phyloP scores from a whole-genome alignment of 108 stramenopile species.

The Schizochytrium sp. region DNA sequence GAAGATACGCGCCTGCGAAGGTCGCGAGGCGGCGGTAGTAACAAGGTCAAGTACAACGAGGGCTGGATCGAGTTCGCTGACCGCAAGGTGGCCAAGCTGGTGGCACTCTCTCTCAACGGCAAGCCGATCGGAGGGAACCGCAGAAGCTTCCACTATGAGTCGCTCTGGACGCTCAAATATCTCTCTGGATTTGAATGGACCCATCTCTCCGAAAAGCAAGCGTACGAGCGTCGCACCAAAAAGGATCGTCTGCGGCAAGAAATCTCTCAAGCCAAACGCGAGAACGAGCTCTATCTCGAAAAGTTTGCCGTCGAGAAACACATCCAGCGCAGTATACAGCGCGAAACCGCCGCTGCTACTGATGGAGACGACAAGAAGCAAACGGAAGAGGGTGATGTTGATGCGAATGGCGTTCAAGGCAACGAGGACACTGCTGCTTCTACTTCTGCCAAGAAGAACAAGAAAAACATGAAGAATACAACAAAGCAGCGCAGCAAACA shows the following conservation, averaged over 20 bases:
- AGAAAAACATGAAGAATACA: not conserved
- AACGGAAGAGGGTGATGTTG: not conserved
- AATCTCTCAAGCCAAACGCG: constrained; percentile 74
- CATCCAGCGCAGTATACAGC: not conserved
- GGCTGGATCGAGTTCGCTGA: constrained; percentile 93
- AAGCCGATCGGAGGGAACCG: constrained; percentile 54
- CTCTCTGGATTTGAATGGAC: constrained; percentile 85
- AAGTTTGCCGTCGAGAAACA: constrained; percentile 66
- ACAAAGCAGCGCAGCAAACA: not conserved
- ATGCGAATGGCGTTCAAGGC: not conserved
- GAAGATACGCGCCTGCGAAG: constrained; percentile 62
- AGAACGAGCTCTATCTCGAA: constrained; percentile 75
- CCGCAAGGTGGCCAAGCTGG: constrained; percentile 70
- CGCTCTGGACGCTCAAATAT: constrained; percentile 92
- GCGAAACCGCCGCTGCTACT: not conserved
- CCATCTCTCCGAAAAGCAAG: constrained; percentile 90
- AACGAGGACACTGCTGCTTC: not conserved
- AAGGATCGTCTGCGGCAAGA: constrained; percentile 79
- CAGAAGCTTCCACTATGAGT: constrained; percentile 46
- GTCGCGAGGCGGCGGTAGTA: constrained; percentile 53
- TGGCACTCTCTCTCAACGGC: constrained; percentile 71
- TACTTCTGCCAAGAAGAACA: no score
- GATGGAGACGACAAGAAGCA: no score
- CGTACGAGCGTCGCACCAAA: constrained; percentile 81
- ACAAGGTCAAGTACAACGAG: constrained; percentile 76